These are phyloP conservation scores for Fusarium subtropicale DNA, from an alignment of 2,329 filamentous ascomycete genomes.

Conservation along the genomic window DNA sequence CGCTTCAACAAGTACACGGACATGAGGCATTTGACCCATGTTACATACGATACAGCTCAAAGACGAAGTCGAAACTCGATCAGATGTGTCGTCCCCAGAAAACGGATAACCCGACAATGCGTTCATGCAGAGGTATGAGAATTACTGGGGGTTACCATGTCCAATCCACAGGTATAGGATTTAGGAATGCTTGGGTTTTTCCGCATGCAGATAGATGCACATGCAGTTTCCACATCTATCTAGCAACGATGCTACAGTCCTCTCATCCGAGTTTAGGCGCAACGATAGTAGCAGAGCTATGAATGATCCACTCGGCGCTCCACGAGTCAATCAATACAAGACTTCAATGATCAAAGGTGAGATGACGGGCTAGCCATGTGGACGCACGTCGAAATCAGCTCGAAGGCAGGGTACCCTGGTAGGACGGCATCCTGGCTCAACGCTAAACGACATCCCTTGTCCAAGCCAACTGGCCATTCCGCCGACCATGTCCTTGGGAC, in stretches of 20 bases:
- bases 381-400: constrained; percentile 43
- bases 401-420: constrained; percentile 34
- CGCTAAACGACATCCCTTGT: constrained; percentile 41
- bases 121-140: constrained; percentile 43
- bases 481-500: constrained; percentile 50
- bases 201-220: constrained; percentile 31
- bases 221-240: constrained; percentile 9
- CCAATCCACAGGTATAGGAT: constrained; percentile 34
- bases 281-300: constrained; percentile 23
- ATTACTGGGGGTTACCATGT: constrained; percentile 27
- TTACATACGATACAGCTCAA: background rate
- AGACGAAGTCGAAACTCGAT: constrained; percentile 16
- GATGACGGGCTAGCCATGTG: constrained; percentile 35
- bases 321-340: constrained; percentile 40
- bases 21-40: background rate
- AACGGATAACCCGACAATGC: constrained; percentile 26
- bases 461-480: constrained; percentile 41
- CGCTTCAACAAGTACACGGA: background rate
- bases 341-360: constrained; percentile 30
- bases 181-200: constrained; percentile 17
- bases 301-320: constrained; percentile 43
- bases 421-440: constrained; percentile 23
- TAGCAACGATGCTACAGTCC: background rate
- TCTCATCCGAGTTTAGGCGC: constrained; percentile 14
- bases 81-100: constrained; percentile 27